These are phyloP conservation scores for Actinidia chinensis DNA, from an alignment of 179 eudicot species.

Conservation along the genomic window DNA sequence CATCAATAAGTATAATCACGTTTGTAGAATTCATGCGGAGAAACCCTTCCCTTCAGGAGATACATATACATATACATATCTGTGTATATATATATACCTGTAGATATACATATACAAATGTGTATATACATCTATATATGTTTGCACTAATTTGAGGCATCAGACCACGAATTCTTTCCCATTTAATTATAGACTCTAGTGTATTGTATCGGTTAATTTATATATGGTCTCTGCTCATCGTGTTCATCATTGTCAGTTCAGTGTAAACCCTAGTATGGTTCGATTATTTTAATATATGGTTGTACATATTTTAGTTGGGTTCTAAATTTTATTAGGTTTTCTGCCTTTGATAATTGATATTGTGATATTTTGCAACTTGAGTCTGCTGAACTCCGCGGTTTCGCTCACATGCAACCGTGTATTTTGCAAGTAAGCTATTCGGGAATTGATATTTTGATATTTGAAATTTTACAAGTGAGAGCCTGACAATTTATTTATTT, in stretches of 20 bases:
- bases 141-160: not conserved
- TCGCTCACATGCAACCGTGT: slow-evolving; percentile 88
- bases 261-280: not conserved
- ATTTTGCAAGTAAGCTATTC: slow-evolving; percentile 71
- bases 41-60: too few species aligned
- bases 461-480: not conserved
- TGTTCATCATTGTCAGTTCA: not conserved
- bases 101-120: not conserved
- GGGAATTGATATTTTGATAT: not conserved
- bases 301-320: not conserved
- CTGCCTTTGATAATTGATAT: not conserved
- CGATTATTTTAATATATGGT: not conserved
- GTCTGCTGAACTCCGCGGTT: slow-evolving; percentile 60
- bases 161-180: too few species aligned
- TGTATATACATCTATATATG: not conserved
- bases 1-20: too few species aligned
- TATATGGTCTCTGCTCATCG: too few species aligned
- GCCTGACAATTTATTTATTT: not conserved
- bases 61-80: too few species aligned
- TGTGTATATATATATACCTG: too few species aligned
- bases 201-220: not conserved
- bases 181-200: not conserved
- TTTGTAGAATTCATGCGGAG: too few species aligned
- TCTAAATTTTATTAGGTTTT: not conserved
- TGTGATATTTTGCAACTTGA: slow-evolving; percentile 47